Evolutionary conservation across 2,329 filamentous ascomycete genomes (phyloP), one percentile per base, ranked within the genome.

Genomic region (Penicillium sp.): DNA sequence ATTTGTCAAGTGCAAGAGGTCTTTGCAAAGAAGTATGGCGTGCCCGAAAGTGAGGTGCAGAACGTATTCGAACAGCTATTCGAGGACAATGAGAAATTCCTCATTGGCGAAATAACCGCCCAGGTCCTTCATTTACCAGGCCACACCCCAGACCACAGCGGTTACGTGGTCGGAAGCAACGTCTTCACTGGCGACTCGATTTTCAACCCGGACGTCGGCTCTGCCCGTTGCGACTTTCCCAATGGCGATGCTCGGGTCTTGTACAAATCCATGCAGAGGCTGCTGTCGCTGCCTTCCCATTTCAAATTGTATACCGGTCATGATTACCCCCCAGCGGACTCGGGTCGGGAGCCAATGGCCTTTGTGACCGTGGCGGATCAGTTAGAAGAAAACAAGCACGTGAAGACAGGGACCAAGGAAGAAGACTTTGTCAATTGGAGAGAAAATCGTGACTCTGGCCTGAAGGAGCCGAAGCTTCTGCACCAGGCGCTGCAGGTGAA

Each of bases 121-220:
- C 69, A 65, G 3, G 81, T 76, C 0, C 62, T 85, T 0, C 79
- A 85, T 58, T 74, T 86, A 0, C 82, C 83, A 0, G 83, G 83
- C 0, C 81, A 85, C 57, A 85, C 82, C 0, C 81, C 82, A 0
- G 83, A 85, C 57, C 81, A 85, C 52, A 60, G 85, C 15, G 83
- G 83, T 0, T 86, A 86, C 54, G 65, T 68, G 38, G 78, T 85
- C 49, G 81, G 79, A 13, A 52, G 51, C 23, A 63, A 64, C 24
- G 71, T 81, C 0, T 81, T 82, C 44, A 74, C 72, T 12, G 80
- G 79, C 0, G 79, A 82, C 53, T 80, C 78, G 0, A 68, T 81
- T 28, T 81, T 82, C 56, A 69, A 81, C 47, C 68, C 71, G 0
- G 78, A 81, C 42, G 70, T 81, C 18, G 79, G 80, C 15, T 74